Base-by-base conservation (phyloP, 1,139 yeast genomes). In the Chernovozyma sophiae-reginae region DNA sequence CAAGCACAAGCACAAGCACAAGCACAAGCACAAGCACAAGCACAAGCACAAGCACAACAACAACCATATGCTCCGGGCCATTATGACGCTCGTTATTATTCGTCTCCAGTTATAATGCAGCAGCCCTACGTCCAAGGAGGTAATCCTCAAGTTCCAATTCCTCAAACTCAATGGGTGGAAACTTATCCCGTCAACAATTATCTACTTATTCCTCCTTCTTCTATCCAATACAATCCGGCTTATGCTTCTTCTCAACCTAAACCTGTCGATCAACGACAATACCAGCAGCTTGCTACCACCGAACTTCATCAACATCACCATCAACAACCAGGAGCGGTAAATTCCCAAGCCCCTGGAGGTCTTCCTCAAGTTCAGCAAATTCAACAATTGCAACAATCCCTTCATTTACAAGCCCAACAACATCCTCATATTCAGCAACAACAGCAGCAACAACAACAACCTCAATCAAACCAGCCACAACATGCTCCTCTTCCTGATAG, bases 291-390 rank as follows among this genome's bases (percentile, higher is more conserved):
- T 18, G 29, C 29, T 26, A 16, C 39, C 16, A 34, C 33, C 16
- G 25, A 25, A 13, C 31, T 20, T 6, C 38, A 32, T 14, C 25
- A 34, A 11, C 38, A 24, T 12, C 38, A 10, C 31, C 29, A 22
- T 12, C 37, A 31, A 13, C 35, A 15, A 10, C 41, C 26, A 14
- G 20, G 17, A 10, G 16, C 15, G 25, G 30, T 20, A 24, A 23
- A 12, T 20, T 6, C 26, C 19, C n/a, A 25, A 20, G 18, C 25
- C 12, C 10, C 35, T 6, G 27, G 39, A 31, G 22, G 15, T 29
- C 22, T 33, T 16, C 19, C 26, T 16, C 86, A 1, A 80, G 79
- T 6, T 79, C 58, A 3, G 85, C 86, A 5, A 87, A 85, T 6
- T 81, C 89, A 32, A 81, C 65, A 1, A 79, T 78, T n/a, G 72